Base-by-base conservation (phyloP, 1,139 yeast genomes). In the Yamadazyma friedrichii region DNA sequence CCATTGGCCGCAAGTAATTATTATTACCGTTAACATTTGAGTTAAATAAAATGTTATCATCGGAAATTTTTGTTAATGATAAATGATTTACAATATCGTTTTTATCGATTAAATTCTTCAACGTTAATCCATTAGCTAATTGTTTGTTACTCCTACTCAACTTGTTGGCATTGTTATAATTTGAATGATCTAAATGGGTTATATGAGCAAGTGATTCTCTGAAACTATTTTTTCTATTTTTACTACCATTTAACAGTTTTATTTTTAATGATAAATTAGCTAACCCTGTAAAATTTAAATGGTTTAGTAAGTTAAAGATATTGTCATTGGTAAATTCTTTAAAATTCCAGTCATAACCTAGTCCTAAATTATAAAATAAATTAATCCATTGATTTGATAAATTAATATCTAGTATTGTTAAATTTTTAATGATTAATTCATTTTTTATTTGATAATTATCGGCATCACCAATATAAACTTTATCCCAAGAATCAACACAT, bases 271-370 rank as follows among this genome's bases (percentile, higher is more conserved):
- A 56, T 5, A 65, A 53, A 42, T 60, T 61, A 8, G 61, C 54
- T 28, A 64, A 50, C 0, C 61, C 62, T 35, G 50, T 50, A 33
- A 56, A 56, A 30, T 53, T 58, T 35, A 70, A 50, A 39, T 67
- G 72, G 39, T 61, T 61, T 32, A 69, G 47, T 17, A 67, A 44
- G 42, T 60, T 61, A 29, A 45, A 42, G 9, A 70, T 46, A 35
- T 59, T 61, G n/a, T 65, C 68, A 11, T 52, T 54, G 3, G 64
- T 49, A 30, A 66, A 56, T 15, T 69, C 73, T 40, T 64, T 64
- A 38, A 56, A 57, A 28, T 63, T 65, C 74, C 75, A 70, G 28
- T 63, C 61, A 43, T 60, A 69, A 0, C 62, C 70, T n/a, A 65
- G 43, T 0, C 76, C 76, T 39, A 71, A 50, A 38, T 63, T 59